A percentile compares a stretch with the other conserved stretches of the same genome.
These are phyloP conservation scores for Colletotrichum brevisporum DNA, from an alignment of 2,329 filamentous ascomycete genomes.

Conservation along the genomic window DNA sequence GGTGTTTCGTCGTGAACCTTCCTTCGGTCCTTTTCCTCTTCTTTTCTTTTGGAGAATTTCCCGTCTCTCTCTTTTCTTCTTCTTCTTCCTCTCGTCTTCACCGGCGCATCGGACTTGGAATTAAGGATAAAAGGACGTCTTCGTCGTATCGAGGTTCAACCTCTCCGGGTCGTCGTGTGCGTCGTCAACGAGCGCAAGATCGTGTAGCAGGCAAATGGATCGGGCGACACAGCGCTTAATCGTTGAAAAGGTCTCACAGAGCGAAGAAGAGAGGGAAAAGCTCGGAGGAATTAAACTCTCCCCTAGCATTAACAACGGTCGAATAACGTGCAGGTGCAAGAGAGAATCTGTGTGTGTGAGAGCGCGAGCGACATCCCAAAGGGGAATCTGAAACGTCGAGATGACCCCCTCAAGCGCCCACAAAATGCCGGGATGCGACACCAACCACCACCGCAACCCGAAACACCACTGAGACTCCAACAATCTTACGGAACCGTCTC, in stretches of 20 bases:
- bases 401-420: constrained; percentile 19
- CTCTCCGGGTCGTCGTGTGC: constrained; percentile 25
- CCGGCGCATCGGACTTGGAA: neutral
- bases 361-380: neutral
- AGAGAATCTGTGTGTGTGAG: neutral
- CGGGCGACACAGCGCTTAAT: constrained; percentile 8
- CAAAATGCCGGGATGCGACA: constrained; percentile 33
- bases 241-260: neutral
- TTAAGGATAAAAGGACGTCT: neutral
- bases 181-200: constrained; percentile 18
- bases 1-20: constrained; percentile 15
- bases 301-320: constrained; percentile 9
- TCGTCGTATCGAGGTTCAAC: constrained; percentile 16
- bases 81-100: neutral
- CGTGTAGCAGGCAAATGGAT: neutral
- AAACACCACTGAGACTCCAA: constrained; percentile 39
- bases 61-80: neutral
- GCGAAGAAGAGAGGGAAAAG: neutral
- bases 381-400: constrained; percentile 30
- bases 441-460: constrained; percentile 21
- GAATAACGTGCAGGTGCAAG: constrained; percentile 1
- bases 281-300: constrained; percentile 6
- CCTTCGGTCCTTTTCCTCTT: neutral
- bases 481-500: constrained; percentile 4
- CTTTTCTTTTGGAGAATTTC: neutral